A percentile compares a stretch with the other conserved stretches of the same genome.
Evolutionary conservation across 352 stramenopile genomes (phyloP).

Genomic region (Albugo candida): DNA sequence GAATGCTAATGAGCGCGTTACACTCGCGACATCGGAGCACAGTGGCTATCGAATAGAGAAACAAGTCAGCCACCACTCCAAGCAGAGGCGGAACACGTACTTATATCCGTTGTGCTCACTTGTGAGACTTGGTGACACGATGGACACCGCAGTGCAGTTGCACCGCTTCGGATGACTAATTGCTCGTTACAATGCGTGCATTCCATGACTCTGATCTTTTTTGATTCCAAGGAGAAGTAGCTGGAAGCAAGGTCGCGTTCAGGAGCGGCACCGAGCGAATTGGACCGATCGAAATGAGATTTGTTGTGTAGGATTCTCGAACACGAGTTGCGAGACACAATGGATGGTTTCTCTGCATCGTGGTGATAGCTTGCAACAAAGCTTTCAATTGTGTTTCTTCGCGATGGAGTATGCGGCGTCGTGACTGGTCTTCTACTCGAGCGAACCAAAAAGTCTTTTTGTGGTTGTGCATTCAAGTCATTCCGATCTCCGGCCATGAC

Average conservation of each 20-base stretch:
- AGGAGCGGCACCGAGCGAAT: no score
- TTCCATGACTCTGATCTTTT: slow-evolving; percentile 69
- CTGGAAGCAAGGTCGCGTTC: background rate
- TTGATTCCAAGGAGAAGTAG: slow-evolving; percentile 22
- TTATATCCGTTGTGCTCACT: slow-evolving; percentile 26
- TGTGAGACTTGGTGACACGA: slow-evolving; percentile 66
- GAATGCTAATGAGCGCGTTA: slow-evolving; percentile 66
- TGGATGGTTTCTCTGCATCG: no score
- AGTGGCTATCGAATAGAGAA: background rate
- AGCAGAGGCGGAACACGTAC: slow-evolving; percentile 18
- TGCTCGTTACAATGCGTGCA: slow-evolving; percentile 73
- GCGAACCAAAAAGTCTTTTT: no score
- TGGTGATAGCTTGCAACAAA: no score
- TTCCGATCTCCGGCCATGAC: no score
- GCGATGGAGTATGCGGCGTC: no score
- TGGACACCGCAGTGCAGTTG: slow-evolving; percentile 63
- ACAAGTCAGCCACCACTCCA: background rate
- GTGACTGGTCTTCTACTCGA: no score
- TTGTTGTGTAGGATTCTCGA: no score
- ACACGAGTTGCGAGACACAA: no score
- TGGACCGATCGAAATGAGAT: no score
- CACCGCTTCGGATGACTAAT: slow-evolving; percentile 58
- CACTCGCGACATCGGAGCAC: slow-evolving; percentile 64
- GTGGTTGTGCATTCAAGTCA: no score
- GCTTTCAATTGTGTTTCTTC: no score